A percentile compares a stretch with the other conserved stretches of the same genome.
Evolutionary conservation across 2,329 filamentous ascomycete genomes (phyloP).

Genomic region (Tympanopsis confertula): DNA sequence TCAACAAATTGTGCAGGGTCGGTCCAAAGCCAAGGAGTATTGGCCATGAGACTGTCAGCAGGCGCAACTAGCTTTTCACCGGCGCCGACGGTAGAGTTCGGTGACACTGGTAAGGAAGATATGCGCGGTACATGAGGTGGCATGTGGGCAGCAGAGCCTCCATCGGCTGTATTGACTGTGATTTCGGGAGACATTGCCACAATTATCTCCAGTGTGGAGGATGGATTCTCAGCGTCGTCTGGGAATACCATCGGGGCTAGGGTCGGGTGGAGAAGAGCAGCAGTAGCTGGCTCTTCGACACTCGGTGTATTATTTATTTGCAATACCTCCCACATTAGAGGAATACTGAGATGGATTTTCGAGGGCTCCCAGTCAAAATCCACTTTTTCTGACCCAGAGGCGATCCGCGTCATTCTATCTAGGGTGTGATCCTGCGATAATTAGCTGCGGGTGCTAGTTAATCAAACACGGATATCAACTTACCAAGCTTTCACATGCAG

Average conservation of each 20-base stretch:
- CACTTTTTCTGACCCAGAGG: conserved; percentile 32
- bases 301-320: conserved; percentile 30
- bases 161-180: conserved; percentile 36
- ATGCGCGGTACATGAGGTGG: too few relatives aligned
- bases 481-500: conserved; percentile 32
- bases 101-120: too few relatives aligned
- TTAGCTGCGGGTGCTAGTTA: background rate
- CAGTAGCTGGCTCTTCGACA: conserved; percentile 18
- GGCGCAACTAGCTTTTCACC: conserved; percentile 17
- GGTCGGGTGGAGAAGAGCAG: conserved; percentile 28
- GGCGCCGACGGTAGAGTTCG: too few relatives aligned
- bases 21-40: conserved; percentile 20
- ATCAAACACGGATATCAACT: conserved; percentile 5
- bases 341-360: conserved; percentile 37
- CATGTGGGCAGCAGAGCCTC: conserved; percentile 37
- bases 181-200: conserved; percentile 38
- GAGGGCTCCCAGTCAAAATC: conserved; percentile 39
- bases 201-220: conserved; percentile 31
- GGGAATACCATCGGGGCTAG: conserved; percentile 17
- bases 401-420: conserved; percentile 34
- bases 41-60: conserved; percentile 17
- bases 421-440: conserved; percentile 30
- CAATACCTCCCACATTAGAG: conserved; percentile 39
- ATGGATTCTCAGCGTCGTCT: conserved; percentile 20
- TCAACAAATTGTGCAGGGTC: conserved; percentile 17